A percentile compares a stretch with the other conserved stretches of the same genome.
phyloP scores from a whole-genome alignment of 2,329 filamentous ascomycete genomes.

The Triangularia verruculosa region DNA sequence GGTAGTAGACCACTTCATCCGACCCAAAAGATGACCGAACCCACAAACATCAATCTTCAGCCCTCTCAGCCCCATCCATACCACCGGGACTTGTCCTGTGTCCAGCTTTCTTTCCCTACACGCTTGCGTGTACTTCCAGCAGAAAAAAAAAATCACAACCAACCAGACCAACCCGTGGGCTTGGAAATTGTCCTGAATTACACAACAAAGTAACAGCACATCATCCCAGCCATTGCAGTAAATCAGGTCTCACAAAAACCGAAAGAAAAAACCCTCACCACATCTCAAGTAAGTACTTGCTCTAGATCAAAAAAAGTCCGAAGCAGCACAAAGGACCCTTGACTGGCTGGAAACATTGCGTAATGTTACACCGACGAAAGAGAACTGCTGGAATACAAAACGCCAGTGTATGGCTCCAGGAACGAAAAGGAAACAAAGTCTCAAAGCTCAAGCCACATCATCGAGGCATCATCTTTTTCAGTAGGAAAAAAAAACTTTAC shows the following conservation, averaged over 20 bases:
- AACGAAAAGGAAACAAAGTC: not conserved
- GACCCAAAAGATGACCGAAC: not conserved
- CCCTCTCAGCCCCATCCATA: not conserved
- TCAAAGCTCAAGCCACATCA: not conserved
- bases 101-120: not conserved
- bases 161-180: not conserved
- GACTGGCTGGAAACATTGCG: not conserved
- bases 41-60: not conserved
- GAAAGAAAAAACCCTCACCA: no score
- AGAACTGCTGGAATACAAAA: not conserved
- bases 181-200: not conserved
- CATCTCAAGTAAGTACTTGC: no score
- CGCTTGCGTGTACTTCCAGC: not conserved
- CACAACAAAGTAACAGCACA: not conserved
- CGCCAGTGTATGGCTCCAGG: not conserved
- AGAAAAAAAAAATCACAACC: not conserved
- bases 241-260: not conserved
- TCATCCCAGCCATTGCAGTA: not conserved
- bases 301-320: not conserved
- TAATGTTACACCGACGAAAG: not conserved
- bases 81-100: not conserved
- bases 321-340: not conserved
- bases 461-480: not conserved
- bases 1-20: not conserved
- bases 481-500: not conserved